Percentiles rank a stretch among this genome's conserved stretches.
phyloP scores from a whole-genome alignment of 495 filamentous ascomycete genomes.

The Penicillium samsonianum region DNA sequence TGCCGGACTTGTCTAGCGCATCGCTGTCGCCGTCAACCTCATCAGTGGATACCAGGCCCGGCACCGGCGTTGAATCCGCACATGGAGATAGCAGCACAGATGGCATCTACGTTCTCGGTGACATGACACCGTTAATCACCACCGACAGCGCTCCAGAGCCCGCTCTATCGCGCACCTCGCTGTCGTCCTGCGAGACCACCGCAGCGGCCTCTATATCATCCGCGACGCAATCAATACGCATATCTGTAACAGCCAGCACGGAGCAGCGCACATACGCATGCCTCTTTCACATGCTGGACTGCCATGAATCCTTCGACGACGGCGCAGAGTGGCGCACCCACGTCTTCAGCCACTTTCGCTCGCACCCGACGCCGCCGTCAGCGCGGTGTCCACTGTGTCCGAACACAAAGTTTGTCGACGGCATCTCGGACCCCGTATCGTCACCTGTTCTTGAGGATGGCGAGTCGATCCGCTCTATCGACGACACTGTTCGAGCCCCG shows the following conservation, averaged over 20 bases:
- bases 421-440: conserved; percentile 13
- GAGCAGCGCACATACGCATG: conserved; percentile 37
- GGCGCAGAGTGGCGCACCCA: conserved; percentile 42
- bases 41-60: conserved; percentile 24
- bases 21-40: conserved; percentile 27
- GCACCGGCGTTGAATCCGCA: neutral
- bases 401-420: conserved; percentile 35
- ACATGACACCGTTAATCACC: conserved; percentile 25
- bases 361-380: conserved; percentile 37
- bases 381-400: conserved; percentile 47
- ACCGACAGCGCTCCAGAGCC: neutral
- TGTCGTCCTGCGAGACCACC: conserved; percentile 27
- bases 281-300: conserved; percentile 48
- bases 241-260: neutral
- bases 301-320: conserved; percentile 42
- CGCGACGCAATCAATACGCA: neutral
- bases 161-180: conserved; percentile 17
- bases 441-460: neutral
- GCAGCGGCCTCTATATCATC: conserved; percentile 15
- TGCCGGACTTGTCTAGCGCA: conserved; percentile 26
- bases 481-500: neutral
- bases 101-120: conserved; percentile 23
- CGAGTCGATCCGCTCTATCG: neutral
- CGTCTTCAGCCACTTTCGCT: conserved; percentile 46
- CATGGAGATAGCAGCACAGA: conserved; percentile 1